Evolutionary conservation across 257 asterid species (phyloP), one percentile per base, ranked within the genome.

Genomic region (Salvia rosmarinus): DNA sequence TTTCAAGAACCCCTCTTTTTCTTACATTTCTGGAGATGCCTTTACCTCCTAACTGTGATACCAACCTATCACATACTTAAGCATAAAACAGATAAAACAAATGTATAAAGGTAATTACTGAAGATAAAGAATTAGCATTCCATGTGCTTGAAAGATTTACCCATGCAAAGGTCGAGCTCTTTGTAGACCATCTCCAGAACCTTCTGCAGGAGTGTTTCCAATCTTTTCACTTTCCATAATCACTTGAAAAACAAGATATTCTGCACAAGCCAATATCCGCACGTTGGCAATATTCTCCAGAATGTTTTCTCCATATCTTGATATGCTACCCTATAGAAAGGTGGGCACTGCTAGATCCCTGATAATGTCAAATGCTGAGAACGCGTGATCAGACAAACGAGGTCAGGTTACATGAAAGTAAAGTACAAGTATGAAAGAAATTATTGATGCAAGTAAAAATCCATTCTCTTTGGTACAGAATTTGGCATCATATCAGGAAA

Each of bases 201-300:
- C 83, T 76, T 86, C 92, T 68, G 92, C 74, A 70, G 75, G 75
- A 25, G 81, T 64, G 65, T 75, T 61, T 58, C 81, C 82, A 46
- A 67, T 70, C 83, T 82, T 80, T 76, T 89, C 90, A 92, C 90
- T 87, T 86, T 84, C 91, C 98, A 92, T 92, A 55, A 46, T 79
- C 70, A 80, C 78, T 79, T 70, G 76, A 79, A 72, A 70, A 77
- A 70, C 67, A 81, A 61, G 79, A 67, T 73, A 79, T 70, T 42
- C 66, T 78, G 85, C 75, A 83, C 70, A 82, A 66, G 82, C 89
- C 86, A 67, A 85, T 78, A 69, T 82, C 82, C 75, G 57, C 79
- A 5, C 67, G 78, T 76, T 64, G 85, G 78, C 82, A 76, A 73
- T 70, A 58, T 66, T 82, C 86, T 82, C 83, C 80, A 54, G 74